Evolutionary conservation across 192 early-diverging fungal genomes (phyloP), one percentile per base, ranked within the genome.

Genomic region (Backusella australiensis): DNA sequence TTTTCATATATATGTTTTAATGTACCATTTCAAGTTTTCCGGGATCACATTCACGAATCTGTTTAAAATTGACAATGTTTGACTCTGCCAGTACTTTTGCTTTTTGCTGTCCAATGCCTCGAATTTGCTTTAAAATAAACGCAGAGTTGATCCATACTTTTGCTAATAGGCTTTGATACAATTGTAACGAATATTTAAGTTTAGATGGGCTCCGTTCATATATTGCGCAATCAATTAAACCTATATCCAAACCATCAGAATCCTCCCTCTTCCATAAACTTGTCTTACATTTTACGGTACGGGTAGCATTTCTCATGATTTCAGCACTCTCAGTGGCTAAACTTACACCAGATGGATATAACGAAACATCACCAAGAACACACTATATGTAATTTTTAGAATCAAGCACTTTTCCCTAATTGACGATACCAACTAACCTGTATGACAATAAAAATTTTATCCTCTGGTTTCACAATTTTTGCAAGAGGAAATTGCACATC

Each of bases 61-160:
- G 80, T 15, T 71, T 71, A 72, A 93, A 82, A 4, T 79, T 88
- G 26, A 39, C 66, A 29, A 93, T 85, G 11, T 87, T 87, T 6
- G 85, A 83, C 9, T 83, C 77, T 17, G 83, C 75, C 39, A 93
- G 73, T 0, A 53, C 77, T 34, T 81, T 84, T 3, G 87, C 85
- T n/a, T 79, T 70, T 21, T 84, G 77, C 0, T 82, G 83, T 1
- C 84, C 91, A 71, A 93, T 85, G 11, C 84, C 86, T 21, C 90
- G 87, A 14, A 93, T 75, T 76, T 93, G 91, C 53, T 84, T 81
- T 0, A 90, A 67, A 17, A 89, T 63, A 12, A 79, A 76, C 0
- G 86, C 77, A 23, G 86, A 86, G 32, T 82, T 78, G 9, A 86
- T 84, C 91, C 89, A 91, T 23, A 80, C 77, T 67, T 83, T 88